Evolutionary conservation across 495 filamentous ascomycete genomes (phyloP), one percentile per base, ranked within the genome.

Genomic region (Penicillium cosmopolitanum): DNA sequence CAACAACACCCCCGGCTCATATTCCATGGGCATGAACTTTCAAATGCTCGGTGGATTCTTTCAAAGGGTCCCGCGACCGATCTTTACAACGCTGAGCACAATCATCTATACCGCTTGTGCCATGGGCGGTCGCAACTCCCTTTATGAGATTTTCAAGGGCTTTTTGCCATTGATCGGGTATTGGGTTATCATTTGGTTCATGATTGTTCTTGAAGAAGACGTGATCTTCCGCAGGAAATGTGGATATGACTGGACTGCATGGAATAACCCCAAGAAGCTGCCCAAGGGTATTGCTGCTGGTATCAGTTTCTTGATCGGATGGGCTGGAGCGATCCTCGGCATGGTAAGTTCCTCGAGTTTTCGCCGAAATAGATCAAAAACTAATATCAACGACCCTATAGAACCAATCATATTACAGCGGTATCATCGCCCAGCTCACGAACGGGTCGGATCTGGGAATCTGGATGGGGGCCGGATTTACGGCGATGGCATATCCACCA

Each of bases 21-120:
- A 92, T 69, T 85, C 86, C 25, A 86, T 93, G 57, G 84, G 85
- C 1, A 85, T 95, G 57, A 87, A 87, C 28, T 80, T 93, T 56
- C 91, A 94, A 66, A 83, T 92, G 52, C 71, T 95, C 7, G 85
- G 84, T 1, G 75, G 79, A 12, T 75, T 76, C 54, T 88, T 86
- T 51, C 80, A 82, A 66, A 80, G 74, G 43, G 80, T 94, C 13
- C 90, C 90, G 0, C 84, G 88, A 4, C 89, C 89, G 60, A 51
- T 93, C 50, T 94, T 86, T 82, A 77, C 68, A 2, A 72, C 71
- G 15, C 53, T 79, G 50, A 68, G 64, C 16, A 79, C 77, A 16
- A 51, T 77, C 44, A 64, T 80, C 8, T 80, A 80, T 60, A 67
- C 73, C 2, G 73, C 73, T 5, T 81, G 77, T 56, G 78, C 80